These are phyloP conservation scores for Detonula confervacea DNA, from an alignment of 352 stramenopile species.

Conservation along the genomic window DNA sequence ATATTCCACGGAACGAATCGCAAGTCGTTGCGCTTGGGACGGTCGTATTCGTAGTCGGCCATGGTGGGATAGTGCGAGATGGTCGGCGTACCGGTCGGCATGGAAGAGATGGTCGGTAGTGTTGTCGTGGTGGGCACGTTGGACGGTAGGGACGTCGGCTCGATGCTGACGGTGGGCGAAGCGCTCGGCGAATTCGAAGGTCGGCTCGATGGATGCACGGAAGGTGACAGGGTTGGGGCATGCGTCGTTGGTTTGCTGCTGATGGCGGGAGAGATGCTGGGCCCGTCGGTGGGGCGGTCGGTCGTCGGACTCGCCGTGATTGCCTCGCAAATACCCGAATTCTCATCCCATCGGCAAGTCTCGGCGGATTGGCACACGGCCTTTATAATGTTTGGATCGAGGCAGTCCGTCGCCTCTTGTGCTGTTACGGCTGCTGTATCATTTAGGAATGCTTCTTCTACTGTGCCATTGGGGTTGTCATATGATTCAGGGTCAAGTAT, in stretches of 20 bases:
- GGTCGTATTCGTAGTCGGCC: constrained; percentile 1
- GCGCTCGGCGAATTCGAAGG: background rate
- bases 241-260: background rate
- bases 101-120: background rate
- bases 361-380: background rate
- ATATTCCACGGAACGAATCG: constrained; percentile 10
- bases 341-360: background rate
- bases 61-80: background rate
- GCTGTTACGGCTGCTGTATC: too few species aligned
- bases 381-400: background rate
- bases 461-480: background rate
- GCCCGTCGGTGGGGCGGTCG: background rate
- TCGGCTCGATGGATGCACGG: background rate
- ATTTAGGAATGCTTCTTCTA: background rate
- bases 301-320: background rate
- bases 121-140: background rate
- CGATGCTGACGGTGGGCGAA: background rate
- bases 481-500: too few species aligned
- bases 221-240: background rate
- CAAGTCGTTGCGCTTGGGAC: background rate
- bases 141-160: background rate
- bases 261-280: background rate
- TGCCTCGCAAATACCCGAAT: background rate
- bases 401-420: background rate
- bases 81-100: background rate